Conservation (phyloP, 768 basidiomycete species). For the Tulasnella sp. region DNA sequence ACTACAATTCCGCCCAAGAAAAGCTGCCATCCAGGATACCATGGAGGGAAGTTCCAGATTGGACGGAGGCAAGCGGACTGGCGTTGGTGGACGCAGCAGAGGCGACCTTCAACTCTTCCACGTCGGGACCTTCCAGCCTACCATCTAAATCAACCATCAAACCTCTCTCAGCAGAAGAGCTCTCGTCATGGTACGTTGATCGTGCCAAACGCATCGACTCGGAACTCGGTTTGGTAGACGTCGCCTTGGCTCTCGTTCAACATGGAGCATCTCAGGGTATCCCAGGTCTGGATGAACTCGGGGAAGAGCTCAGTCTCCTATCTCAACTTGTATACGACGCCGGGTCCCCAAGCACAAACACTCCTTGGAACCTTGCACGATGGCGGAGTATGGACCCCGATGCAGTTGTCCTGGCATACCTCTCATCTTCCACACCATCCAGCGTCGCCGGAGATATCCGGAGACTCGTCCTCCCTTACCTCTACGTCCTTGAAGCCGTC, state of each 20-base stretch:
- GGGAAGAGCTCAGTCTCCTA: conserved; percentile 84
- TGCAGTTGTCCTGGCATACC: conserved; percentile 61
- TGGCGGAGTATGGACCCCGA: conserved; percentile 63
- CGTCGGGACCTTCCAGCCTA: background rate
- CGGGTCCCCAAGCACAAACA: conserved; percentile 28
- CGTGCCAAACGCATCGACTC: conserved; percentile 53
- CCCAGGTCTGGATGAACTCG: conserved; percentile 66
- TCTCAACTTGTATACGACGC: conserved; percentile 80
- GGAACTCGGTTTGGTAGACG: conserved; percentile 62
- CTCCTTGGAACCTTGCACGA: conserved; percentile 58
- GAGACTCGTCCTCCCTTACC: conserved; percentile 78
- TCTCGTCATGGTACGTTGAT: conserved; percentile 63
- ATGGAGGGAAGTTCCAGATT: conserved; percentile 14
- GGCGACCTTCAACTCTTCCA: background rate
- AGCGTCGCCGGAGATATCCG: conserved; percentile 57
- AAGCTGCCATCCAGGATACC: conserved; percentile 3
- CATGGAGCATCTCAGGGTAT: conserved; percentile 76
- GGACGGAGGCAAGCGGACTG: conserved; percentile 12
- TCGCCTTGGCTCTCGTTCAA: conserved; percentile 69
- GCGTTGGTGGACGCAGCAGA: background rate
- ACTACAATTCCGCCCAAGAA: conserved; percentile 39
- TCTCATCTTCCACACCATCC: conserved; percentile 55
- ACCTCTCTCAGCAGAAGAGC: conserved; percentile 37
- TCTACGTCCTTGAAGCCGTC: conserved; percentile 82
- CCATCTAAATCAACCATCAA: conserved; percentile 12